These are phyloP conservation scores for Penicillium psychrofluorescens DNA, from an alignment of 495 filamentous ascomycete genomes.

Conservation along the genomic window DNA sequence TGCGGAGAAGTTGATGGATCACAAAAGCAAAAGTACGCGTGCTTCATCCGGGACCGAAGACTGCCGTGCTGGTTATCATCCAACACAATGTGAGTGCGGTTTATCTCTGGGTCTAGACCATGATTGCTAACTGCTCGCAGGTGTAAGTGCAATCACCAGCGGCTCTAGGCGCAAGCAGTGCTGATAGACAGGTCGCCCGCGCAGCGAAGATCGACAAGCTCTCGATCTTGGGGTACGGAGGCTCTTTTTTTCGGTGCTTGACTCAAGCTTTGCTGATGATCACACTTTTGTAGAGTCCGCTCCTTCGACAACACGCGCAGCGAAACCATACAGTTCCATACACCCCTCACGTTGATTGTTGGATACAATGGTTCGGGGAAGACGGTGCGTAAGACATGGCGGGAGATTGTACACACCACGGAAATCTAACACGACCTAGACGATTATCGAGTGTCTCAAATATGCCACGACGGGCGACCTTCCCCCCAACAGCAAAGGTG, in stretches of 20 bases:
- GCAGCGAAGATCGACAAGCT: conserved; percentile 79
- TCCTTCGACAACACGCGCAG: conserved; percentile 75
- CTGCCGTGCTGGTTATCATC: too few relatives aligned
- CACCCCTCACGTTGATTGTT: conserved; percentile 90
- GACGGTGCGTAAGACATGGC: conserved; percentile 45
- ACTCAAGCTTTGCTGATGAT: conserved; percentile 2
- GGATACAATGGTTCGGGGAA: conserved; percentile 97
- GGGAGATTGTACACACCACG: neutral
- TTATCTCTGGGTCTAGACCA: conserved; percentile 1
- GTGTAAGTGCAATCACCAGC: conserved; percentile 19
- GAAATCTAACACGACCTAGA: conserved; percentile 37
- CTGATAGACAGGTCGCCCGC: conserved; percentile 4
- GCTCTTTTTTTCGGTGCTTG: neutral
- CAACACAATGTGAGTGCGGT: conserved; percentile 16
- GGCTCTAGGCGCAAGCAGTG: neutral
- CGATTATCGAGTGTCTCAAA: conserved; percentile 98
- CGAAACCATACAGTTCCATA: conserved; percentile 83
- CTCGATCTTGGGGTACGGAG: conserved; percentile 64
- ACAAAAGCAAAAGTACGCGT: conserved; percentile 9
- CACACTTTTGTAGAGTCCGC: conserved; percentile 54
- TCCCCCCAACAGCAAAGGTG: conserved; percentile 87
- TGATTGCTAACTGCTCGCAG: conserved; percentile 16
- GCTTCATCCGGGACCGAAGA: neutral
- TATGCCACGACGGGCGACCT: conserved; percentile 94
- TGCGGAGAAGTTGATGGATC: conserved; percentile 17